Percentiles rank a stretch among this genome's conserved stretches.
Evolutionary conservation across 495 filamentous ascomycete species (phyloP).

Genomic region (Chaetomidium leptoderma): DNA sequence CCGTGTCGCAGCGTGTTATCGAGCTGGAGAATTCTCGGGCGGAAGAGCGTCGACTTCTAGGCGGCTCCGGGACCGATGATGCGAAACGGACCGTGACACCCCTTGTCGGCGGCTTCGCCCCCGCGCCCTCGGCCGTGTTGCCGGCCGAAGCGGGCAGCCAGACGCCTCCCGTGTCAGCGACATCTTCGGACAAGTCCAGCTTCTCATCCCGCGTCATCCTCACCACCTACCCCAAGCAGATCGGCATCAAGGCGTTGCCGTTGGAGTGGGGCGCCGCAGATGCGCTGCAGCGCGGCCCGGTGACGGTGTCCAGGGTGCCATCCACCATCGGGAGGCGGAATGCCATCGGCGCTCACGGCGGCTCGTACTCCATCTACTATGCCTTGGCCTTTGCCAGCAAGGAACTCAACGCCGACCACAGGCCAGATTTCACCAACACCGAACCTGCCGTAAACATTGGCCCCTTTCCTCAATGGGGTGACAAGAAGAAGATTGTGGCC

Average conservation of each 20-base stretch:
- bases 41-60: background rate
- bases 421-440: conserved; percentile 88
- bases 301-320: conserved; percentile 77
- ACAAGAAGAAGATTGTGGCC: conserved; percentile 91
- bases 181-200: conserved; percentile 26
- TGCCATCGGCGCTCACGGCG: conserved; percentile 79
- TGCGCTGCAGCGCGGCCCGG: conserved; percentile 70
- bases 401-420: conserved; percentile 76
- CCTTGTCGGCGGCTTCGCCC: conserved; percentile 21
- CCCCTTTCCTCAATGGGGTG: conserved; percentile 82
- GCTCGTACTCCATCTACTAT: conserved; percentile 97
- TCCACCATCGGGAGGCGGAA: conserved; percentile 82
- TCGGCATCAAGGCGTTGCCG: conserved; percentile 82
- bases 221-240: conserved; percentile 91
- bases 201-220: conserved; percentile 43
- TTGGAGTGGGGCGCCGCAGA: conserved; percentile 86
- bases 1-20: conserved; percentile 54
- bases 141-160: conserved; percentile 33
- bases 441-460: conserved; percentile 86
- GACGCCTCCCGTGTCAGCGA: conserved; percentile 16
- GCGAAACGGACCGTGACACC: conserved; percentile 21
- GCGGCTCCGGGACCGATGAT: background rate
- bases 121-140: conserved; percentile 26
- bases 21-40: conserved; percentile 24
- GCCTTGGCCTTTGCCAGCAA: conserved; percentile 90